These are phyloP conservation scores for Phytophthora citrophthora DNA, from an alignment of 352 stramenopile species.

Conservation along the genomic window DNA sequence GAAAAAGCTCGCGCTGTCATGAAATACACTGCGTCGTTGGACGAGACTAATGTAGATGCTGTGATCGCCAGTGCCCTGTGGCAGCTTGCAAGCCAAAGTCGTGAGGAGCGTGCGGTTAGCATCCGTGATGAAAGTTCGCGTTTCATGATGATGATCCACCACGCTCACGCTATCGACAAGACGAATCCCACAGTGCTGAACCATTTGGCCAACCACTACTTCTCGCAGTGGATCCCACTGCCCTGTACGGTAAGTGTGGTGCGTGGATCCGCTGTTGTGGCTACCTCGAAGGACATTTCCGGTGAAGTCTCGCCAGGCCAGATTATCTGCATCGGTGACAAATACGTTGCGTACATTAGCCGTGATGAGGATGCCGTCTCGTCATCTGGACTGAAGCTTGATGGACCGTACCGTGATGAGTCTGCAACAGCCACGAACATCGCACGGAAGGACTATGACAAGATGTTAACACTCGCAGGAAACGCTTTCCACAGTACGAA, in stretches of 20 bases:
- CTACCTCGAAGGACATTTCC: constrained; percentile 88
- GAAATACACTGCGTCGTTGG: constrained; percentile 82
- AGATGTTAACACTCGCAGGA: constrained; percentile 90
- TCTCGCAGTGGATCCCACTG: constrained; percentile 96
- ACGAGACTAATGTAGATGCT: constrained; percentile 94
- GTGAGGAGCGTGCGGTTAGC: constrained; percentile 74
- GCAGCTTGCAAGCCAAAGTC: constrained; percentile 84
- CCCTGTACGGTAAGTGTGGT: constrained; percentile 88
- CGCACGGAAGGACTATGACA: constrained; percentile 90
- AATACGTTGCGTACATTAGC: constrained; percentile 91
- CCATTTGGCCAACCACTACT: constrained; percentile 98
- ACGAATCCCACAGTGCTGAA: constrained; percentile 94
- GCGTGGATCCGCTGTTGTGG: constrained; percentile 84
- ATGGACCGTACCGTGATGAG: constrained; percentile 84
- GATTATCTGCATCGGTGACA: constrained; percentile 93
- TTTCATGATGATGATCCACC: constrained; percentile 92
- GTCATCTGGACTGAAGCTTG: constrained; percentile 68
- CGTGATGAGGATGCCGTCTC: constrained; percentile 68
- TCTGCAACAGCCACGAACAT: constrained; percentile 67
- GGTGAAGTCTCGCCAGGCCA: constrained; percentile 91
- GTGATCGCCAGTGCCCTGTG: constrained; percentile 94
- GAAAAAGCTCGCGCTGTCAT: constrained; percentile 88
- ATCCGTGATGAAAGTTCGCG: constrained; percentile 89
- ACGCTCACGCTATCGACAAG: constrained; percentile 91
- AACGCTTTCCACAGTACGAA: constrained; percentile 91